Evolutionary conservation across 2,329 filamentous ascomycete species (phyloP), one percentile per base, ranked within the genome.

Genomic region (Cladosporium colombiae): DNA sequence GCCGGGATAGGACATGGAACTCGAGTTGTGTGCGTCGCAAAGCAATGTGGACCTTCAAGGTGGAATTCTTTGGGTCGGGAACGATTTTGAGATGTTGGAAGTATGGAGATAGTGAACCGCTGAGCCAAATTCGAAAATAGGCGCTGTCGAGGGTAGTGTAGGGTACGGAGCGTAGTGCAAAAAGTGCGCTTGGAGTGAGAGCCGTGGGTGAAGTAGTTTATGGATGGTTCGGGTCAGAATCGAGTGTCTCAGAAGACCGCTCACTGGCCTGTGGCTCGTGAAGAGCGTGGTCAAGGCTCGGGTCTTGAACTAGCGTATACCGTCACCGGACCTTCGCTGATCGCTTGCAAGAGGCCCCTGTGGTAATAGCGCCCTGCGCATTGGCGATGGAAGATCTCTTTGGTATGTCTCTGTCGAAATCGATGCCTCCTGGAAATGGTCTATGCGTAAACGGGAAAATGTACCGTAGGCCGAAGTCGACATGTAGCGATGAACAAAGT

Each of bases 1-100:
- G 63, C 63, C 63, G 44, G 57, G 57, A 65, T 65, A 65, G 63
- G 63, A 65, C 63, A 65, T 65, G 63, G 63, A 60, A 65, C 52
- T 60, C 27, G 33, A 57, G 62, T 49, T 31, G 56, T 52, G 29
- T 37, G 35, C 27, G 18, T 27, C n/a, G 55, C 21, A 31, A 25
- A 25, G 49, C n/a, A 16, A 29, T 46, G 25, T 60, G 31, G 55
- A 29, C 56, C 40, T 44, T 40, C 5, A 11, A 44, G 29, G 25
- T 25, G n/a, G 31, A 60, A 23, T 40, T 46, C 55, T 33, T 50
- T 65, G 63, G 55, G 46, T 53, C 49, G 55, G 46, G 49, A 53
- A 55, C 50, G 35, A 44, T 40, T 55, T 27, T 37, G 40, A 49
- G 52, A 29, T 53, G 49, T 63, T 55, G 50, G 40, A 56, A 56